Evolutionary conservation across 2,329 filamentous ascomycete genomes (phyloP), one percentile per base, ranked within the genome.

Genomic region (Hypoxylon sp.): DNA sequence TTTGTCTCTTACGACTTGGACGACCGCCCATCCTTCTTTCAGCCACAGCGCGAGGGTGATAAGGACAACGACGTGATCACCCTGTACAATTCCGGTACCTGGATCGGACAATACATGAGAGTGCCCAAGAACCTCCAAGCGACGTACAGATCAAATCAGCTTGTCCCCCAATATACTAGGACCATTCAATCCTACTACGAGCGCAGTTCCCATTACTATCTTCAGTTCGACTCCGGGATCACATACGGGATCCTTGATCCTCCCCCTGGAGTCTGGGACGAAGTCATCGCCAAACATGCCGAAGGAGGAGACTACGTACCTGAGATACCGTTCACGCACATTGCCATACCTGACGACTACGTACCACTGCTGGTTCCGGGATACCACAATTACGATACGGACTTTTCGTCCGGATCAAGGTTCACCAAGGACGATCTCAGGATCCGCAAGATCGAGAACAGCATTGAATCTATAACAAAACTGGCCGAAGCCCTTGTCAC

Each of bases 81-180:
- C 29, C 29, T 15, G 4, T 68, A 11, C 54, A 48, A 1, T 26
- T 70, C 24, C 51, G 55, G 52, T 20, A 4, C 4, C 1, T 3
- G 13, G 15, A 9, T 8, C 40, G 3, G 55, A 60, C 3, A 55
- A 58, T 70, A 70, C 35, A 70, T 70, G 68, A 67, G 56, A 27
- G 40, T 65, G 2, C 67, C 67, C 5, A 6, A 7, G 1, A 24
- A 20, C 1, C 43, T 66, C 4, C 1, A 15, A 2, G 0, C 10
- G 9, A 40, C 38, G 1, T 55, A 63, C 24, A 63, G 56, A 38
- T 29, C 60, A 20, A 68, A 68, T 17, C 67, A 69, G 15, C 64
- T 65, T 21, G 48, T 38, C 17, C n/a, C 7, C 4, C 63, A 68
- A 18, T 69, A 68, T 42, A 20, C 15, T 21, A 42, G 48, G 9